Percentiles rank a stretch among this genome's conserved stretches.
Conservation (phyloP, 352 stramenopile genomes). For the Pythium apleroticum region DNA sequence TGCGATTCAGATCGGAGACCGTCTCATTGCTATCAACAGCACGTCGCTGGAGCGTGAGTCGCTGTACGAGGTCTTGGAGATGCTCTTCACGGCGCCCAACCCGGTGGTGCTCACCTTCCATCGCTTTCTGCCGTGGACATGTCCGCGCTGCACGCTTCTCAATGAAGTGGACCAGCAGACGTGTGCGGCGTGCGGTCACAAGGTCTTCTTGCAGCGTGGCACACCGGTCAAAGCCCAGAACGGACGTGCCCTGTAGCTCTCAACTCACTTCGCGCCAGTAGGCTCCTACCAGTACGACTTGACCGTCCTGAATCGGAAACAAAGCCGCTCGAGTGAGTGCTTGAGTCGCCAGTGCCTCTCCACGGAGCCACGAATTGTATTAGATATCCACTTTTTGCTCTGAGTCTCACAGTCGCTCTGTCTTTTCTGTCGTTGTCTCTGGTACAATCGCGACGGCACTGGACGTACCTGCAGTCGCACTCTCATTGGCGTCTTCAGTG, state of each 20-base stretch:
- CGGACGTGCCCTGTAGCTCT: neutral
- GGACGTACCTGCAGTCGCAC: neutral
- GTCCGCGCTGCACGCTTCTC: constrained; percentile 70
- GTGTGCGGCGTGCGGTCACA: constrained; percentile 59
- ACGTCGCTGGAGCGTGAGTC: constrained; percentile 42
- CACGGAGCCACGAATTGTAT: neutral
- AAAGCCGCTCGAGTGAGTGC: neutral
- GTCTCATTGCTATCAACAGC: constrained; percentile 63
- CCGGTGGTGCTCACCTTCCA: constrained; percentile 68
- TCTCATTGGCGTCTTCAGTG: neutral
- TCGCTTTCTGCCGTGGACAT: constrained; percentile 61
- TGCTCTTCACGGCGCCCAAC: constrained; percentile 66
- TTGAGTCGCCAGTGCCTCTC: neutral
- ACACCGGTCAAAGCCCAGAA: constrained; percentile 5
- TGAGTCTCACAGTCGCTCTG: neutral
- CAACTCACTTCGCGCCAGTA: no score
- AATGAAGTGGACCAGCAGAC: constrained; percentile 39
- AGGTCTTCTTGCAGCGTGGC: constrained; percentile 20
- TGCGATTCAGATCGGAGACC: constrained; percentile 56
- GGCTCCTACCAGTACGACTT: neutral
- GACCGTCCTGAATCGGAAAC: neutral
- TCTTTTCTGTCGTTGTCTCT: neutral
- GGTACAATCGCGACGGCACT: constrained; percentile 22
- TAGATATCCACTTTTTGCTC: neutral
- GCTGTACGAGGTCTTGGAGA: constrained; percentile 62